Conservation (phyloP, 208 protist genomes). For the Trypanosoma melophagium region DNA sequence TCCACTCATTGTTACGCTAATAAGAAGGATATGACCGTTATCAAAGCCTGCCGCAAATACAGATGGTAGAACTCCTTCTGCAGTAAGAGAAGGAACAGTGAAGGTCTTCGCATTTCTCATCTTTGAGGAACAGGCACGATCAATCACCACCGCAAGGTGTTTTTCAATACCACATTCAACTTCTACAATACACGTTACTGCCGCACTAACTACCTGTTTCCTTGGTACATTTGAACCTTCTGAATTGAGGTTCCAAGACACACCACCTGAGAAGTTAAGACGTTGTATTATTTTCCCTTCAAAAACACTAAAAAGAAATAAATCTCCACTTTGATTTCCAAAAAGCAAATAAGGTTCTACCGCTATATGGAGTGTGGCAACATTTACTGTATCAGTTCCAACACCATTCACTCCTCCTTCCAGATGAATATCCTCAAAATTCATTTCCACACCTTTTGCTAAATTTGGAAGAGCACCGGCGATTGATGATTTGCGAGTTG, state of each 20-base stretch:
- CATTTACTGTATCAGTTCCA: neutral
- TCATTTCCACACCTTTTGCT: neutral
- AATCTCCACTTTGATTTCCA: slow-evolving; percentile 82
- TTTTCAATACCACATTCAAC: slow-evolving; percentile 73
- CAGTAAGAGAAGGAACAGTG: slow-evolving; percentile 16
- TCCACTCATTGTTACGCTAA: slow-evolving; percentile 57
- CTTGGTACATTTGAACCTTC: slow-evolving; percentile 5
- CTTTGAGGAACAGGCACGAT: slow-evolving; percentile 48
- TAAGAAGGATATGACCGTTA: slow-evolving; percentile 67
- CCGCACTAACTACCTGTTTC: slow-evolving; percentile 49
- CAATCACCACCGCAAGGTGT: slow-evolving; percentile 42
- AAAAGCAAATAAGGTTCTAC: slow-evolving; percentile 86
- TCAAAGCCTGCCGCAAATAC: slow-evolving; percentile 83
- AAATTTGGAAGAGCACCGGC: neutral
- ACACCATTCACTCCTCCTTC: neutral
- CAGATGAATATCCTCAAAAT: slow-evolving; percentile 4
- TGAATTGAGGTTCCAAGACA: slow-evolving; percentile 12
- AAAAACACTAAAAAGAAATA: slow-evolving; percentile 72
- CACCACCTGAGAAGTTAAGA: slow-evolving; percentile 57
- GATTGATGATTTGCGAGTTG: neutral
- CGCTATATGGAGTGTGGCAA: slow-evolving; percentile 66
- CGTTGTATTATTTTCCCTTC: slow-evolving; percentile 67
- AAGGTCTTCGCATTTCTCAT: slow-evolving; percentile 32
- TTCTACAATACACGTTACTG: slow-evolving; percentile 76
- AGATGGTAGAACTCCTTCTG: slow-evolving; percentile 33